Evolutionary conservation across 192 early-diverging fungal species (phyloP), one percentile per base, ranked within the genome.

Genomic region (Umbelopsis isabellina): DNA sequence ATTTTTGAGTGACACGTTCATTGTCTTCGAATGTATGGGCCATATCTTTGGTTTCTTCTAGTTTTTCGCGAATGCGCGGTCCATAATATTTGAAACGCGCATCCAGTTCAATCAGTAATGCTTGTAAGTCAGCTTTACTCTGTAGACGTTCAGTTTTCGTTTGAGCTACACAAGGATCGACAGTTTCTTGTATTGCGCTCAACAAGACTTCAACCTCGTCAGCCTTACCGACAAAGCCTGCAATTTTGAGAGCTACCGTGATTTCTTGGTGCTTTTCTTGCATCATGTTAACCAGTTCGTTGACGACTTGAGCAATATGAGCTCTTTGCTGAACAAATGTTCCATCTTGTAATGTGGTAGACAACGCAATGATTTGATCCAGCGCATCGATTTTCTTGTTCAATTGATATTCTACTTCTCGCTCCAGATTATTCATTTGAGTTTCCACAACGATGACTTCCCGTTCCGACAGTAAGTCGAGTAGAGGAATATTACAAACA

Each of bases 161-260:
- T 18, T 70, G 71, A 20, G 65, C 65, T 4, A 79, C 73, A 64
- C 66, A 61, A 0, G 55, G 55, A 11, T 75, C 73, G 1, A 83
- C 68, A 3, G 81, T 73, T 49, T 83, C 82, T 12, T 70, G 49
- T 20, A 83, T 49, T 2, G 79, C 77, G 8, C 47, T 45, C 50
- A 83, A 65, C n/a, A 83, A 51, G 10, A 78, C 75, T 25, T 83
- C 76, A 22, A 78, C 41, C 74, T 79, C 82, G 22, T 83, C 82
- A 11, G 73, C 65, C 13, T 74, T 74, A 5, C 71, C 79, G 46
- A 80, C 51, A 44, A 83, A 78, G 0, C 67, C 65, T 48, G 74
- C 75, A 71, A 83, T 47, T 30, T 76, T 75, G n/a, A 69, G 35
- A 13, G 82, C 82, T 72, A 76, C 72, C 5, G 48, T 65, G 64